Percentiles rank a stretch among this genome's conserved stretches.
These are phyloP conservation scores for Epichloe typhina DNA, from an alignment of 2,329 filamentous ascomycete species.

Conservation along the genomic window DNA sequence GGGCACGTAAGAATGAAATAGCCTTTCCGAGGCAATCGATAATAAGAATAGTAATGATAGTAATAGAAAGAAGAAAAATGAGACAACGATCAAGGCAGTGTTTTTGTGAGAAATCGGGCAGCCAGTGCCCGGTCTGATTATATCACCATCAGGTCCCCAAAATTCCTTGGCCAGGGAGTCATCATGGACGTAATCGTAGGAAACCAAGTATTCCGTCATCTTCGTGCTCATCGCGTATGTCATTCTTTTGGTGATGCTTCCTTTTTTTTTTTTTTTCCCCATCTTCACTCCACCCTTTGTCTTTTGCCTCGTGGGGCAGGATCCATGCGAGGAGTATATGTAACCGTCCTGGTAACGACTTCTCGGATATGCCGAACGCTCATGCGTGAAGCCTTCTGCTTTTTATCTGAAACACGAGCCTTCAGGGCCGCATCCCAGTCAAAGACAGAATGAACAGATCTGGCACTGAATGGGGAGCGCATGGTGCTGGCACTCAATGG, in stretches of 20 bases:
- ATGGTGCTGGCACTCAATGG: conserved; percentile 48
- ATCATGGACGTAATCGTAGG: conserved; percentile 5
- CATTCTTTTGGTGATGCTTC: neutral
- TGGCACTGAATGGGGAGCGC: conserved; percentile 63
- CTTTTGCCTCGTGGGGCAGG: conserved; percentile 88
- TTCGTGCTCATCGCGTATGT: neutral
- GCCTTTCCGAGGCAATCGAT: neutral
- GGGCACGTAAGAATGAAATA: neutral
- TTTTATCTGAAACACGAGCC: conserved; percentile 48
- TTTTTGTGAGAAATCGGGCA: neutral
- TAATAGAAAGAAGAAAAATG: neutral
- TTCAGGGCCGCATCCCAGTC: conserved; percentile 68
- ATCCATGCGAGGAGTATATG: conserved; percentile 76
- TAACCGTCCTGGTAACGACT: conserved; percentile 88
- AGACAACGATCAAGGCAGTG: neutral
- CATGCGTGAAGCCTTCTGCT: conserved; percentile 44
- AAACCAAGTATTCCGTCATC: neutral
- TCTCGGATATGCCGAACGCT: conserved; percentile 65
- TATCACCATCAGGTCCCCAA: neutral
- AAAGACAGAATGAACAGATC: conserved; percentile 54
- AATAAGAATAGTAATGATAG: neutral
- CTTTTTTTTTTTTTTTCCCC: neutral
- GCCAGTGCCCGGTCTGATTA: conserved; percentile 1
- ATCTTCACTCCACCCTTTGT: conserved; percentile 48
- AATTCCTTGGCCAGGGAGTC: neutral